phyloP scores from a whole-genome alignment of 441 rosid genomes.

The Populus trichocarpa region DNA sequence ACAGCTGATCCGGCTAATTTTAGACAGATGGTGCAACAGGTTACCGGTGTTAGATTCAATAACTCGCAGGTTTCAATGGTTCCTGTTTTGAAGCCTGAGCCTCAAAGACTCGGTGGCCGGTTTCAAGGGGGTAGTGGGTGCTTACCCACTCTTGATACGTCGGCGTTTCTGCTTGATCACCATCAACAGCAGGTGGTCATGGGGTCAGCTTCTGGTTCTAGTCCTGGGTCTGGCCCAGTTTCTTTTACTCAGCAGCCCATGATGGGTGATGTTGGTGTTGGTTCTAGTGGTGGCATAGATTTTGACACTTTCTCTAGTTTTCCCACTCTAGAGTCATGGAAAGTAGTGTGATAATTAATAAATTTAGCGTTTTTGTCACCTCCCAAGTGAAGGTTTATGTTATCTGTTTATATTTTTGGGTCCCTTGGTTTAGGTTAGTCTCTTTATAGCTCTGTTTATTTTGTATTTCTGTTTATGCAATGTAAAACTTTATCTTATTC shows the following conservation, averaged over 20 bases:
- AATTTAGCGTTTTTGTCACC: neutral
- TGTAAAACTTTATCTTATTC: no score
- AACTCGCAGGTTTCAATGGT: slow-evolving; percentile 23
- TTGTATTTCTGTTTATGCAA: neutral
- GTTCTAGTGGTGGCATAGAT: slow-evolving; percentile 12
- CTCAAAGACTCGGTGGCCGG: slow-evolving; percentile 40
- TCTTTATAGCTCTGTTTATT: neutral
- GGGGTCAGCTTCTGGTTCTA: slow-evolving; percentile 1
- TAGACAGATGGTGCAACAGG: slow-evolving; percentile 93
- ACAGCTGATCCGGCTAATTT: slow-evolving; percentile 80
- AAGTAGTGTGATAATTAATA: slow-evolving; percentile 20
- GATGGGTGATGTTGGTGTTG: slow-evolving; percentile 16
- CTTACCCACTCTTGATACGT: slow-evolving; percentile 75
- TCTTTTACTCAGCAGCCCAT: slow-evolving; percentile 9
- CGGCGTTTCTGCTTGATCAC: slow-evolving; percentile 59
- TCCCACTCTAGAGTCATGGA: slow-evolving; percentile 70
- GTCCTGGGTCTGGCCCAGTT: slow-evolving; percentile 10
- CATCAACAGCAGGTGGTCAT: slow-evolving; percentile 35
- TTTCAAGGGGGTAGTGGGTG: slow-evolving; percentile 19
- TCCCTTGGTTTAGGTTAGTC: neutral
- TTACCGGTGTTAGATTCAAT: slow-evolving; percentile 60
- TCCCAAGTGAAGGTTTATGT: neutral
- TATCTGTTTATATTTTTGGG: neutral
- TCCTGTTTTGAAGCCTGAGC: slow-evolving; percentile 54
- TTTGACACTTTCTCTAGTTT: slow-evolving; percentile 32